A percentile compares a stretch with the other conserved stretches of the same genome.
phyloP scores from a whole-genome alignment of 1,284 basidiomycete species.

The Naganishia sp. region DNA sequence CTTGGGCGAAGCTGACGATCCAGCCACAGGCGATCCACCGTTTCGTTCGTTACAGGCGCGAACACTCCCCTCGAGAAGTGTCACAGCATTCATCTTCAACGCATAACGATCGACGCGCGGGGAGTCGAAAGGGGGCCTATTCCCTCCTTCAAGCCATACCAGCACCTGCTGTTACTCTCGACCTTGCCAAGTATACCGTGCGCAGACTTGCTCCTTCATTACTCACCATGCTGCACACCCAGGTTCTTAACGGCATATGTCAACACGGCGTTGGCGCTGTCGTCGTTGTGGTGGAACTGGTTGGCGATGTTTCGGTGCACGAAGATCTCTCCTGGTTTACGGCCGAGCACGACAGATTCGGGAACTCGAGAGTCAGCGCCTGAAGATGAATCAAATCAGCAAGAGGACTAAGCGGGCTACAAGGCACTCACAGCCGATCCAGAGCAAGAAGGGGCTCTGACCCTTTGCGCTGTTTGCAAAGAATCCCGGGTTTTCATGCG shows the following conservation, averaged over 20 bases:
- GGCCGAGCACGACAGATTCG: slow-evolving; percentile 47
- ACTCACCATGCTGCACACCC: slow-evolving; percentile 77
- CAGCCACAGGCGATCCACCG: no score
- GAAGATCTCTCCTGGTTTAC: slow-evolving; percentile 67
- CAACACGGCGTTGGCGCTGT: slow-evolving; percentile 74
- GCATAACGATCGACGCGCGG: no score
- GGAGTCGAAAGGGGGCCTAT: background rate
- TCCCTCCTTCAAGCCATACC: background rate
- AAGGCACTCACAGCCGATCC: slow-evolving; percentile 49
- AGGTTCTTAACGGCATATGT: slow-evolving; percentile 76
- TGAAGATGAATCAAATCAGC: background rate
- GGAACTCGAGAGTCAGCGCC: slow-evolving; percentile 51
- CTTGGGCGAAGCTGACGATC: no score
- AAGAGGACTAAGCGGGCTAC: background rate
- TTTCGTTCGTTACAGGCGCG: no score
- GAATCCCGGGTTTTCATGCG: slow-evolving; percentile 42
- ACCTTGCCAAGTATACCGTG: background rate
- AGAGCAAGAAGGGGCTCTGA: slow-evolving; percentile 51
- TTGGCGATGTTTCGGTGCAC: slow-evolving; percentile 57
- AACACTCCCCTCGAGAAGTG: no score
- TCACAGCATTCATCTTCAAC: no score
- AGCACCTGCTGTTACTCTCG: background rate
- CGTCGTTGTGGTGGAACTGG: slow-evolving; percentile 77
- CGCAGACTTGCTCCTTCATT: slow-evolving; percentile 23
- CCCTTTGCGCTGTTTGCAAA: slow-evolving; percentile 44